These are phyloP conservation scores for Lactarius vividus DNA, from an alignment of 768 basidiomycete species.

Conservation along the genomic window DNA sequence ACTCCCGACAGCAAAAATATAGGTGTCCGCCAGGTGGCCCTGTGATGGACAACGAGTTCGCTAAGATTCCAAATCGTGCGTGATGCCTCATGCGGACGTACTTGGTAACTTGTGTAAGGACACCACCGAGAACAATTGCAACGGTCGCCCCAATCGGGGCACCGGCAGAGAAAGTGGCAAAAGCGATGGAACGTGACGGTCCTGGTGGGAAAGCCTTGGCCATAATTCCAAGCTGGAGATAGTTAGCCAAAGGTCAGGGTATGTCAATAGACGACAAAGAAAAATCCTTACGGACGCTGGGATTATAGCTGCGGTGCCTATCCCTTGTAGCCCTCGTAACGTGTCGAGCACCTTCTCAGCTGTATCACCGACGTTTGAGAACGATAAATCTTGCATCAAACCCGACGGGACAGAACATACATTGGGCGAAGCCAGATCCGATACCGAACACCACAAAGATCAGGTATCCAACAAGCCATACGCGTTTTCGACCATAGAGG, in stretches of 20 bases:
- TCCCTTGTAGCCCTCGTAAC: conserved; percentile 73
- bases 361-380: conserved; percentile 29
- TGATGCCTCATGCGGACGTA: neutral
- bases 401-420: conserved; percentile 33
- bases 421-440: conserved; percentile 58
- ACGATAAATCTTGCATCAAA: neutral
- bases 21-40: conserved; percentile 61
- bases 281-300: conserved; percentile 58
- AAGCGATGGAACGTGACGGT: conserved; percentile 70
- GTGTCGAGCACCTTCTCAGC: conserved; percentile 62
- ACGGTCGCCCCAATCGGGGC: conserved; percentile 77
- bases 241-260: neutral
- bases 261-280: conserved; percentile 7
- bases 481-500: conserved; percentile 67
- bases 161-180: conserved; percentile 81
- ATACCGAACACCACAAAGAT: conserved; percentile 58
- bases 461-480: conserved; percentile 59
- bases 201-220: too few relatives aligned
- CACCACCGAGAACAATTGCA: conserved; percentile 69
- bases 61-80: neutral
- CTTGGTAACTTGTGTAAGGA: conserved; percentile 46
- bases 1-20: conserved; percentile 63
- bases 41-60: neutral
- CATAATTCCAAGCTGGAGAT: conserved; percentile 67
- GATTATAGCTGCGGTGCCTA: conserved; percentile 72